Conservation (phyloP, 2,329 filamentous ascomycete species). For the Scedosporium boydii region DNA sequence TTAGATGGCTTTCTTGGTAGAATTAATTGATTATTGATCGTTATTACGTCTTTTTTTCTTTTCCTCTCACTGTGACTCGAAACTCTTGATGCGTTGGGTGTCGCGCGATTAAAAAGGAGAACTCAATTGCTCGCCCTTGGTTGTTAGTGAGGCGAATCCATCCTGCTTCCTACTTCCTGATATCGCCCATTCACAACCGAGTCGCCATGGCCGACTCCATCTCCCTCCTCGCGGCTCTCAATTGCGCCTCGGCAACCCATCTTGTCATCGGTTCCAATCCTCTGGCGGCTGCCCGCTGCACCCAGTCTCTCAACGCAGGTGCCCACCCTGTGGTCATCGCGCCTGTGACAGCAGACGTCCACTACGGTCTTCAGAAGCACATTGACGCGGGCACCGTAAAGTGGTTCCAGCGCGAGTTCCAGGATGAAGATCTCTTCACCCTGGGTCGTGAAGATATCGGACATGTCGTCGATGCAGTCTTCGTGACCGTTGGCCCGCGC, state of each 20-base stretch:
- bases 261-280: slow-evolving; percentile 80
- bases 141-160: neutral
- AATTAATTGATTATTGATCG: too few relatives aligned
- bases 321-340: slow-evolving; percentile 73
- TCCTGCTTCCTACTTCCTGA: neutral
- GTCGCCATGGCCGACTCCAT: slow-evolving; percentile 10
- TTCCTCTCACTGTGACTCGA: neutral
- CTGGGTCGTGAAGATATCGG: slow-evolving; percentile 75
- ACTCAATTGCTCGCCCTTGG: neutral
- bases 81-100: neutral
- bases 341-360: slow-evolving; percentile 50
- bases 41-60: neutral
- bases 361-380: slow-evolving; percentile 49
- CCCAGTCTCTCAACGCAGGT: slow-evolving; percentile 71
- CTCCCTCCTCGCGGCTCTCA: slow-evolving; percentile 62
- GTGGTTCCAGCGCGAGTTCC: slow-evolving; percentile 58
- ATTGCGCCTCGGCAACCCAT: slow-evolving; percentile 64
- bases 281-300: slow-evolving; percentile 74
- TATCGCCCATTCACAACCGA: neutral
- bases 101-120: too few relatives aligned
- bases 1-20: too few relatives aligned
- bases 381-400: slow-evolving; percentile 57
- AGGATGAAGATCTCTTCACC: slow-evolving; percentile 60
- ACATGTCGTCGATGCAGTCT: slow-evolving; percentile 79
- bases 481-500: slow-evolving; percentile 58